Evolutionary conservation across 164 flowering plant species (phyloP).

Genomic region (Vitis riparia): DNA sequence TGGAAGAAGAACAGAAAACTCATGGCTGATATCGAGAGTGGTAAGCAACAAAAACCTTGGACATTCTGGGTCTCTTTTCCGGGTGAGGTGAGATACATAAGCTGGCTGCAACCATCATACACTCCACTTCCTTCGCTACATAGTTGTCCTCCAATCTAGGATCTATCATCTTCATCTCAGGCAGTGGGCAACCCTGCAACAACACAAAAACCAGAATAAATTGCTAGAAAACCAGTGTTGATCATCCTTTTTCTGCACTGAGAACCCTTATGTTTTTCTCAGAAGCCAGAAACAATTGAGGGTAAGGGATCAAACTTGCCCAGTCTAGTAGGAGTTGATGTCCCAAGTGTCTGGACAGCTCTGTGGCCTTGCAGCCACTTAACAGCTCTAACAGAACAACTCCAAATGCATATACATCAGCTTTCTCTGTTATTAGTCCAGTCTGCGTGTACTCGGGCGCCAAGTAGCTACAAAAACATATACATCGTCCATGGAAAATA

Average conservation of each 20-base stretch:
- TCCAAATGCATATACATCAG: slow-evolving; percentile 48
- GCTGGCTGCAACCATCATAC: slow-evolving; percentile 38
- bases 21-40: background rate
- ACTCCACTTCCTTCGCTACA: slow-evolving; percentile 21
- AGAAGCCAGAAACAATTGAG: background rate
- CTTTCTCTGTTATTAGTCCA: slow-evolving; percentile 41
- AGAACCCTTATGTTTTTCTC: no score
- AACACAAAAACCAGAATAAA: background rate
- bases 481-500: no score
- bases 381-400: slow-evolving; percentile 40
- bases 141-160: slow-evolving; percentile 24
- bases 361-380: slow-evolving; percentile 33
- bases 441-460: slow-evolving; percentile 44
- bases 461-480: slow-evolving; percentile 28
- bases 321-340: slow-evolving; percentile 33
- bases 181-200: background rate
- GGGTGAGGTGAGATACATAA: slow-evolving; percentile 34
- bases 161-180: background rate
- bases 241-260: no score
- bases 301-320: slow-evolving; percentile 16
- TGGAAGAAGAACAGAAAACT: background rate
- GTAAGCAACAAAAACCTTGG: slow-evolving; percentile 24
- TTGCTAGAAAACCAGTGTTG: no score
- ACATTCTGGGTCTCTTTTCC: slow-evolving; percentile 37
- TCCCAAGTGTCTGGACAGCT: slow-evolving; percentile 22